phyloP scores from a whole-genome alignment of 179 eudicot genomes.

The Actinidia arguta region DNA sequence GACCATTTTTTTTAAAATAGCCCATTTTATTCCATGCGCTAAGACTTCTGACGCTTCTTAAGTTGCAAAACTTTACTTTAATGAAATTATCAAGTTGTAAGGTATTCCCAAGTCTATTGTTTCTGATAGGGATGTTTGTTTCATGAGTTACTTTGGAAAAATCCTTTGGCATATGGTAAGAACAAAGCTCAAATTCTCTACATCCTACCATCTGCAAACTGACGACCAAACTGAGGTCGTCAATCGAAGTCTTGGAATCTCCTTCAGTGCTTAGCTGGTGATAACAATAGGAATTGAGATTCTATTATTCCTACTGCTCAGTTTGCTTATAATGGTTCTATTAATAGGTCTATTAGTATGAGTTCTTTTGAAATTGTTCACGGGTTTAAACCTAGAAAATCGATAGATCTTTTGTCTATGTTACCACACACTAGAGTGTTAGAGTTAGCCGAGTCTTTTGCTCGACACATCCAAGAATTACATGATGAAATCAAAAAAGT shows the following conservation, averaged over 20 bases:
- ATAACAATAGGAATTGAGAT: not conserved
- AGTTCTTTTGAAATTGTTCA: not conserved
- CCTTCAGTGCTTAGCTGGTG: not conserved
- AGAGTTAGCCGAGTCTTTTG: not conserved
- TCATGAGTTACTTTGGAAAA: not conserved
- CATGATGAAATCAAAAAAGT: too few species aligned
- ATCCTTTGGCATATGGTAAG: not conserved
- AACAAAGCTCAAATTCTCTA: not conserved
- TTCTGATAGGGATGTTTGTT: not conserved
- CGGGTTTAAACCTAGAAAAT: not conserved
- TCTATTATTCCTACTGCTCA: not conserved
- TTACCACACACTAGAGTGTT: not conserved
- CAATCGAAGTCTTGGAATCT: not conserved
- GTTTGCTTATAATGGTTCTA: not conserved
- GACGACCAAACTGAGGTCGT: not conserved
- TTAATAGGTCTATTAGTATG: not conserved
- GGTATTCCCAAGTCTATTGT: not conserved
- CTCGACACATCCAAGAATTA: not conserved
- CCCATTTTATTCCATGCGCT: not conserved
- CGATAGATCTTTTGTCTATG: not conserved
- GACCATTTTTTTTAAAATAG: too few species aligned
- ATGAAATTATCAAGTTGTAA: too few species aligned
- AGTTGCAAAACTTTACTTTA: not conserved
- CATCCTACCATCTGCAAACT: not conserved
- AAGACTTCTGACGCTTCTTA: not conserved